A percentile compares a stretch with the other conserved stretches of the same genome.
These are phyloP conservation scores for Citrus sp. DNA, from an alignment of 345 rosid genomes.

Conservation along the genomic window DNA sequence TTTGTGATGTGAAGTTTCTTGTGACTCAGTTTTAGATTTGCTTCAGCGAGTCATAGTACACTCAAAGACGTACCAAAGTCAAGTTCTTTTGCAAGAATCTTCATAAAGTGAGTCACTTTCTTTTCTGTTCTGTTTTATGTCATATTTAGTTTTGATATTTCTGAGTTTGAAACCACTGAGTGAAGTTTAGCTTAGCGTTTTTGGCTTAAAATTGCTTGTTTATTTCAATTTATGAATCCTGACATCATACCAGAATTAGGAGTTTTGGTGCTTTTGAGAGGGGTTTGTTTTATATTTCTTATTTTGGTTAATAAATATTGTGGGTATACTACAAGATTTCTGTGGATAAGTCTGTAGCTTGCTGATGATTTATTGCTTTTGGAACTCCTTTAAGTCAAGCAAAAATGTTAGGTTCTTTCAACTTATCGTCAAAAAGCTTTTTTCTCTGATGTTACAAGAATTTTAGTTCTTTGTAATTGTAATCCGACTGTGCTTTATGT, in stretches of 20 bases:
- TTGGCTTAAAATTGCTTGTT: conserved; percentile 10
- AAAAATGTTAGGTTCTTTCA: conserved; percentile 16
- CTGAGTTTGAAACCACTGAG: conserved; percentile 1
- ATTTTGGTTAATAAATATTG: not conserved
- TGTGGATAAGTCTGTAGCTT: not conserved
- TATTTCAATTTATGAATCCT: conserved; percentile 14
- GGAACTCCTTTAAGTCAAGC: conserved; percentile 3
- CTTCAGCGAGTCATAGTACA: conserved; percentile 15
- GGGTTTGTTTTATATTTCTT: not conserved
- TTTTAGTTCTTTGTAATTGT: conserved; percentile 15
- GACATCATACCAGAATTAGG: not conserved
- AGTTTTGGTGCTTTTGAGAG: not conserved
- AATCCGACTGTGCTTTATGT: conserved; percentile 18
- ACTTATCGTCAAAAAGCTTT: conserved; percentile 16
- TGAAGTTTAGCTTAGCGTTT: too few species aligned
- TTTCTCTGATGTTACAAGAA: conserved; percentile 1
- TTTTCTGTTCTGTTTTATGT: not conserved
- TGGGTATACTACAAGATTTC: not conserved
- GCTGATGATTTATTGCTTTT: conserved; percentile 9
- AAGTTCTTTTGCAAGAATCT: conserved; percentile 23
- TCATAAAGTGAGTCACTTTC: conserved; percentile 37
- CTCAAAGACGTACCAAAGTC: conserved; percentile 18
- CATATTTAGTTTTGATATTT: not conserved
- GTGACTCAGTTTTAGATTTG: conserved; percentile 19
- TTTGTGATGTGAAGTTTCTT: conserved; percentile 12